These are phyloP conservation scores for Kodamaea derodonti DNA, from an alignment of 1,139 yeast species.

Conservation along the genomic window DNA sequence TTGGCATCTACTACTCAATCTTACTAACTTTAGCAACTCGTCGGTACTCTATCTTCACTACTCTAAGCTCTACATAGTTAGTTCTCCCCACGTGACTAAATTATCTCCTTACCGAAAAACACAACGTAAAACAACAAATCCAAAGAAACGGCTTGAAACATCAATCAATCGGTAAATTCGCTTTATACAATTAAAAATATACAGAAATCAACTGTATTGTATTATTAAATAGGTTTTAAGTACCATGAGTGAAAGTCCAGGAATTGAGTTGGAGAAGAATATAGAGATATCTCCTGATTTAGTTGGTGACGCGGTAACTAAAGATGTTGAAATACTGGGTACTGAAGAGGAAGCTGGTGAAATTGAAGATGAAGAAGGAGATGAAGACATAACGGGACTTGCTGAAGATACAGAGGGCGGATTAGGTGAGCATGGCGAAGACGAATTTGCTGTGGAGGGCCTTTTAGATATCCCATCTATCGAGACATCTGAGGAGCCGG, in stretches of 20 bases:
- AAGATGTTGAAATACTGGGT: neutral
- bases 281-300: neutral
- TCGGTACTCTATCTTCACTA: too few species aligned
- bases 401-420: neutral
- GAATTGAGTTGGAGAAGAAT: neutral
- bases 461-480: too few species aligned
- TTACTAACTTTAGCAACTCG: too few species aligned
- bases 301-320: neutral
- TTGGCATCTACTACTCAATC: too few species aligned
- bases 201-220: constrained; percentile 1
- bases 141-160: constrained; percentile 5
- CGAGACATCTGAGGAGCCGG: too few species aligned
- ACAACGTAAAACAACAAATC: constrained; percentile 9
- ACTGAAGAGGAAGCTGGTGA: neutral
- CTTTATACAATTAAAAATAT: neutral
- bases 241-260: neutral
- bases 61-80: too few species aligned
- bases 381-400: neutral
- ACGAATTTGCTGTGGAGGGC: too few species aligned
- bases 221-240: constrained; percentile 1
- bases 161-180: neutral
- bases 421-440: too few species aligned
- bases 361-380: neutral
- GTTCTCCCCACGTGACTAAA: neutral
- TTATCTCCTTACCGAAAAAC: constrained; percentile 8